Base-by-base conservation (phyloP, 2,329 filamentous ascomycete genomes). In the Bimuria novae-zelandiae region DNA sequence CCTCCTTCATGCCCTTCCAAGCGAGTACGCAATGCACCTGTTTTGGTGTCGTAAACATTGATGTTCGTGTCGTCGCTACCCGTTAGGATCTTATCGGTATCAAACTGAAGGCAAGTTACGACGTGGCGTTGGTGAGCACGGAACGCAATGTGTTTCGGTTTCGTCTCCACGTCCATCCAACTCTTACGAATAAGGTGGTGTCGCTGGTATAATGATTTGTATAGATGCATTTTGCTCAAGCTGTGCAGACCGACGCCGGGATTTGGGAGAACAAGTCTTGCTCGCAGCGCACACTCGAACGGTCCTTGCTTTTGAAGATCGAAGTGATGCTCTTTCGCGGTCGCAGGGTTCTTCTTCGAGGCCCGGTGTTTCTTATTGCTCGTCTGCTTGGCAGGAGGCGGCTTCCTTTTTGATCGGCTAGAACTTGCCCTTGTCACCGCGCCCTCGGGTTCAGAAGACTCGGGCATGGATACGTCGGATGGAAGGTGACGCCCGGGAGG, bases 51-150 rank as follows among this genome's bases (percentile, higher is more conserved):
- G 73, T 97, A 99, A 27, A 99, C 92, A 65, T 99, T 92, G 66
- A 99, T 99, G 57, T 97, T 87, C 3, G 92, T 96, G 70, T 99
- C 94, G 71, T 99, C 94, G 68, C 93, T 97, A 22, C 94, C 94
- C 1, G 94, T 99, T 62, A 99, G 83, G 62, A 99, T 97, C 76
- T 97, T 97, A 79, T 99, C 92, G 43, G 92, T 90, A 68, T 99
- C 94, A 65, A 99, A 99, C 71, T 99, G 92, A 49, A 99, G 82
- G 70, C 94, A 99, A 14, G 94, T 99, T 47, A 99, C 96, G 56
- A 99, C 94, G 76, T 97, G 93, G 29, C 91, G 87, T 55, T 94
- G 91, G 69, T 99, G 94, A 4, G 94, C 94, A n/a, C 91, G 87
- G 74, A 99, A 97, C 4, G 94, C 94, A 53, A 99, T 88, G 65